Base-by-base conservation (phyloP, 495 filamentous ascomycete genomes). In the Hapsidospora chrysogenum region DNA sequence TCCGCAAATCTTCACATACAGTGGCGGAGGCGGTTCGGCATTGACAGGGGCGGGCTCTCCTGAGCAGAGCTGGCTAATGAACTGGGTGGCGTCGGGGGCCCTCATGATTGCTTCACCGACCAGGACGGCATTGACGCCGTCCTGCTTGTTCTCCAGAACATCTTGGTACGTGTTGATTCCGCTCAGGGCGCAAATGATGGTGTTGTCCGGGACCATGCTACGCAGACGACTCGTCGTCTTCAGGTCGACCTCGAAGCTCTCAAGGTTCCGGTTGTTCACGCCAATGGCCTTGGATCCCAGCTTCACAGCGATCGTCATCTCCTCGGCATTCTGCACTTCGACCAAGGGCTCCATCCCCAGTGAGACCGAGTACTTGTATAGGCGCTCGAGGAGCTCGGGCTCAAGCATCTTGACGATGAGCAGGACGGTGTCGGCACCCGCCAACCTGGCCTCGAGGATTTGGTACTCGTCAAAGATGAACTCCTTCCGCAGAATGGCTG, bases 391-490 rank as follows among this genome's bases (percentile, higher is more conserved):
- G n/a, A 79, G 64, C 21, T 68, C 72, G 22, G 69, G 54, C 39
- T 80, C 76, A 8, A 99, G 71, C 92, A 99, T 96, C 63, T 99
- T 99, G 8, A 99, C 92, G 40, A 99, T 99, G 22, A 99, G 63
- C 9, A 99, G 64, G 1, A 96, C 80, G 0, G 87, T 96, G 53
- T 99, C 89, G 18, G 92, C 89, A 29, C 89, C 89, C 2, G 87
- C 85, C 27, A 99, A 60, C 17, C 92, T 68, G 6, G 92, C 89
- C 54, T 99, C 89, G 19, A 99, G 61, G 37, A 99, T 96, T 53
- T 99, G 89, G 52, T 96, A 99, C 49, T 95, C 84, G 13, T 95
- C 85, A 47, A 99, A 96, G 28, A 99, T 74, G 46, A 99, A 99
- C 34, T 99, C 89, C 50, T 99, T 99, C 5, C 92, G 72, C 14